Conservation (phyloP, 2,329 filamentous ascomycete species). For the Epichloe elymi region DNA sequence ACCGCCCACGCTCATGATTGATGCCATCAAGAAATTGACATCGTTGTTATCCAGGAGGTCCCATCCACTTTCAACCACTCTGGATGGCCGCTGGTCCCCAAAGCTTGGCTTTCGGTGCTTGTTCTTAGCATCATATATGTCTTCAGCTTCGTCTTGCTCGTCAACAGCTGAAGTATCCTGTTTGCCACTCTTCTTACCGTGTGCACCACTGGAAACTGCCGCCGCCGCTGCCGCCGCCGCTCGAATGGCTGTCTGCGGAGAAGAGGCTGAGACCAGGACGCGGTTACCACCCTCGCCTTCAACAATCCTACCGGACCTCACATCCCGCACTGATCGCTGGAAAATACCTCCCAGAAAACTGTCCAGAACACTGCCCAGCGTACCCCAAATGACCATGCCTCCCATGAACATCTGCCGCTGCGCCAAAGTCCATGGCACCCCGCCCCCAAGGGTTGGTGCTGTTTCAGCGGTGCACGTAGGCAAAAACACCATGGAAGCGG, state of each 20-base stretch:
- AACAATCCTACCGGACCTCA: conserved; percentile 72
- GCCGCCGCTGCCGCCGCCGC: background rate
- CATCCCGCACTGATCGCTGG: conserved; percentile 77
- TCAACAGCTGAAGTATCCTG: conserved; percentile 18
- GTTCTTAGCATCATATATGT: conserved; percentile 35
- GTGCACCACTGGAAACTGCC: conserved; percentile 17
- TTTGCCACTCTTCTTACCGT: conserved; percentile 28
- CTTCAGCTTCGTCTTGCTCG: conserved; percentile 22
- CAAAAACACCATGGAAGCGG: conserved; percentile 49
- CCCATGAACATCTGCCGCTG: conserved; percentile 35
- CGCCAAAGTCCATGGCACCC: conserved; percentile 33
- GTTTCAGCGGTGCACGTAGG: conserved; percentile 49
- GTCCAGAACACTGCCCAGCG: conserved; percentile 71
- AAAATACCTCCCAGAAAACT: conserved; percentile 75
- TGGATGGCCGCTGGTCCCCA: conserved; percentile 43
- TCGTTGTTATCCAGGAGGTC: conserved; percentile 88
- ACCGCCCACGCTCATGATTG: conserved; percentile 62
- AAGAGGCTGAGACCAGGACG: conserved; percentile 32
- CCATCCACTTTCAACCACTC: conserved; percentile 51
- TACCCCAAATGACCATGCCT: conserved; percentile 58
- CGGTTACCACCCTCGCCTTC: conserved; percentile 67
- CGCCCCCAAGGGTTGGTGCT: conserved; percentile 25
- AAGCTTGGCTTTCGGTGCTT: conserved; percentile 39
- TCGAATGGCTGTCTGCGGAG: background rate
- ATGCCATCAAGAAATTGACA: conserved; percentile 87